Conservation (phyloP, 352 stramenopile genomes). For the Globisporangium cylindrosporum region DNA sequence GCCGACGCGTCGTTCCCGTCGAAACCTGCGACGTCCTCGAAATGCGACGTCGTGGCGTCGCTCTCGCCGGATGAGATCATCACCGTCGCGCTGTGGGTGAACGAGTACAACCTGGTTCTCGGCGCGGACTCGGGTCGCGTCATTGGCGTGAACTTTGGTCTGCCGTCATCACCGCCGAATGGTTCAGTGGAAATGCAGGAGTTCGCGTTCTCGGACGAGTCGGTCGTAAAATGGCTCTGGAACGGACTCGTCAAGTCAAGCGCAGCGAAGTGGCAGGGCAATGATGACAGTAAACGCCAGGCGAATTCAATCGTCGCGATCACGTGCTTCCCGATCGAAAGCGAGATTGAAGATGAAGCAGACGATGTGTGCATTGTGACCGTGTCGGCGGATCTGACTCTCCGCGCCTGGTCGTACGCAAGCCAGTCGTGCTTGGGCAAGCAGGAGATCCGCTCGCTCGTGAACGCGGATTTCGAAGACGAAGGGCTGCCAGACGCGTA, state of each 20-base stretch:
- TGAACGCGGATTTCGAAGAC: slow-evolving; percentile 33
- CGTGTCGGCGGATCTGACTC: slow-evolving; percentile 60
- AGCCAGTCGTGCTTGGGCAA: slow-evolving; percentile 62
- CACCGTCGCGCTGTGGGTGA: slow-evolving; percentile 64
- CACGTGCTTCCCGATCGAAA: slow-evolving; percentile 60
- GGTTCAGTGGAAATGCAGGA: slow-evolving; percentile 41
- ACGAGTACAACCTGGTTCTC: slow-evolving; percentile 75
- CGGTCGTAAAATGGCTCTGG: slow-evolving; percentile 69
- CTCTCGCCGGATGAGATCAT: slow-evolving; percentile 58
- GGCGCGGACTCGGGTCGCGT: slow-evolving; percentile 58
- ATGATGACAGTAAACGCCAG: slow-evolving; percentile 24
- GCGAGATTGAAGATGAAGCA: slow-evolving; percentile 33
- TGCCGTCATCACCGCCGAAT: slow-evolving; percentile 28
- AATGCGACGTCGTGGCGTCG: slow-evolving; percentile 44
- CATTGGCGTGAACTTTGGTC: slow-evolving; percentile 68
- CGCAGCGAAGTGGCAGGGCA: slow-evolving; percentile 32
- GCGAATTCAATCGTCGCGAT: slow-evolving; percentile 47
- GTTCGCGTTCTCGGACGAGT: slow-evolving; percentile 70
- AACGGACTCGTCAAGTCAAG: slow-evolving; percentile 54
- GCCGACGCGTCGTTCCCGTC: slow-evolving; percentile 42
- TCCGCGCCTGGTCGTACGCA: slow-evolving; percentile 67
- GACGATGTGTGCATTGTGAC: slow-evolving; percentile 72
- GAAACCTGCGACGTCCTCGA: slow-evolving; percentile 31
- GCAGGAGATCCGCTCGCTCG: slow-evolving; percentile 47
- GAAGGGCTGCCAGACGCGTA: slow-evolving; percentile 33